phyloP scores from a whole-genome alignment of 148 eudicot species.

The Chenopodium formosanum region DNA sequence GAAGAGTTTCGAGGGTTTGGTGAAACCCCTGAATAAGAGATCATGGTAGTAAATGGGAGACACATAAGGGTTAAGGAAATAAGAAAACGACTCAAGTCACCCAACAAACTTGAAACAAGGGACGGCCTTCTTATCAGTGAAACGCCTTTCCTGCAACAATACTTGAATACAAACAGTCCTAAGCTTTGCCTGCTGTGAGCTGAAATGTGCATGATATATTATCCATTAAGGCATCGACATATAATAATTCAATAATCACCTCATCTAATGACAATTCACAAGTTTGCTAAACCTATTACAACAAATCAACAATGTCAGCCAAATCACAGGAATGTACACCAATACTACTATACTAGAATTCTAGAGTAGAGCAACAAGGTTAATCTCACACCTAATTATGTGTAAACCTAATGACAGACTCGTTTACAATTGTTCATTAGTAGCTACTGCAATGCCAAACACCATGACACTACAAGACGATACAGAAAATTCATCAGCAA shows the following conservation, averaged over 20 bases:
- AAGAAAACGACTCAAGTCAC: too few species aligned
- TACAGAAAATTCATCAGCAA: neutral
- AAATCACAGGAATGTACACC: constrained; percentile 5
- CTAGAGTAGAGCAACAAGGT: neutral
- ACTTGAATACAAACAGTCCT: too few species aligned
- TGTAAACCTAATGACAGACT: neutral
- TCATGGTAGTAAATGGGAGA: too few species aligned
- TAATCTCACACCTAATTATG: constrained; percentile 8
- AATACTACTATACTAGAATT: neutral
- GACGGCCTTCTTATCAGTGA: too few species aligned
- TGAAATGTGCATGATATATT: neutral
- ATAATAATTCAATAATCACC: neutral
- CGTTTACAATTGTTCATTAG: neutral
- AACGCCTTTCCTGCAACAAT: too few species aligned
- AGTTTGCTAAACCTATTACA: neutral
- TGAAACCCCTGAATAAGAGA: too few species aligned
- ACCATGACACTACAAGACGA: neutral
- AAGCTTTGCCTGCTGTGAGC: neutral
- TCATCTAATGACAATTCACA: neutral
- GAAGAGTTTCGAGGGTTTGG: too few species aligned
- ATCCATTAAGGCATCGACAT: neutral
- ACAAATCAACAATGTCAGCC: neutral
- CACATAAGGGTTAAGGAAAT: too few species aligned
- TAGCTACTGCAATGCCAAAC: neutral
- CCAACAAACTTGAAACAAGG: too few species aligned